Evolutionary conservation across 257 asterid genomes (phyloP).

Genomic region (Handroanthus guayacan): DNA sequence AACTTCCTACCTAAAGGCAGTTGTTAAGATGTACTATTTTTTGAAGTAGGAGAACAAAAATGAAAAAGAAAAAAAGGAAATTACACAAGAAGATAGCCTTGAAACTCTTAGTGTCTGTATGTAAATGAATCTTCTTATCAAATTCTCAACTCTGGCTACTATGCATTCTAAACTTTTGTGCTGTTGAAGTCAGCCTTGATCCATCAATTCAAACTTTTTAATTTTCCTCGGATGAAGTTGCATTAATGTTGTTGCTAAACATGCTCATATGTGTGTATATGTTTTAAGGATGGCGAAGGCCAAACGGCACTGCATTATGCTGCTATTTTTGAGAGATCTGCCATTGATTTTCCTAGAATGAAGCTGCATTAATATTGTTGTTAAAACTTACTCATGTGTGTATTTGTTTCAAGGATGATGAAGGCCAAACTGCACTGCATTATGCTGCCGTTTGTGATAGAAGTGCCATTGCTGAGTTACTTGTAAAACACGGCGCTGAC

Average conservation of each 20-base stretch:
- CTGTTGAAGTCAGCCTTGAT: background rate
- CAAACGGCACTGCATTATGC: no score
- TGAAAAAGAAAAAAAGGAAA: background rate
- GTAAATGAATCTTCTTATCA: background rate
- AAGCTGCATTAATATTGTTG: background rate
- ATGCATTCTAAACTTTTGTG: background rate
- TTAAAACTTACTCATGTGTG: background rate
- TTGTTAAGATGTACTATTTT: background rate
- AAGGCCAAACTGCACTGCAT: constrained; percentile 93
- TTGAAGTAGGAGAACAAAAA: no score
- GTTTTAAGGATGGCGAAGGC: no score
- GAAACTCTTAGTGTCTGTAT: background rate
- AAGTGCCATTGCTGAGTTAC: constrained; percentile 73
- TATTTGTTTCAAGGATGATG: constrained; percentile 66
- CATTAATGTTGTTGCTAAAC: no score
- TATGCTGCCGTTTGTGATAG: constrained; percentile 97
- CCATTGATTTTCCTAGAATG: background rate
- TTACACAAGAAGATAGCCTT: background rate
- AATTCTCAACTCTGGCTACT: background rate
- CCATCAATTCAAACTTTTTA: background rate
- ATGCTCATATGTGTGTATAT: no score
- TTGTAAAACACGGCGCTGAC: constrained; percentile 82
- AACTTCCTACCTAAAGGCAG: background rate
- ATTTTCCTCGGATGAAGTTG: no score
- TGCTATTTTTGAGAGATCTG: no score